Evolutionary conservation across 164 flowering plant species (phyloP), one percentile per base, ranked within the genome.

Genomic region (Platanus orientalis): DNA sequence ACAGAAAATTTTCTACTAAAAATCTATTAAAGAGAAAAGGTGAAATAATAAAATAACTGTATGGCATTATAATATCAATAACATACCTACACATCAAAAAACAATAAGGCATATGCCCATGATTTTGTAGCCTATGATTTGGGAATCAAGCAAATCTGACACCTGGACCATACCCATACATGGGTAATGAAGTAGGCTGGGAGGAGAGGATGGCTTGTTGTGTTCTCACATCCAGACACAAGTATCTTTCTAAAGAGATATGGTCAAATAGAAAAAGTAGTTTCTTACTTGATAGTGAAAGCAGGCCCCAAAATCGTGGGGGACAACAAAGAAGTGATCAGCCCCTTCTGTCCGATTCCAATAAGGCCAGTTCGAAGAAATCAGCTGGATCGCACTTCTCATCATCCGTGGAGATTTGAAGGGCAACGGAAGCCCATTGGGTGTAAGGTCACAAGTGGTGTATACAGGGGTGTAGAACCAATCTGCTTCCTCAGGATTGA

Each of bases 401-500:
- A 93, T 90, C 97, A 90, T 90, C 40, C 98, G 72, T 0, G 98
- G 98, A 1, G 98, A 93, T 69, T 93, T 93, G 69, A 90, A 90
- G 14, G 98, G 98, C 72, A 93, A 71, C 6, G 98, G 98, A 19
- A 93, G 78, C 58, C 97, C 98, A 78, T 87, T 89, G 23, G 94
- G 97, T 2, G 97, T 90, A 50, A 93, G 76, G 64, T 93, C 96
- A 60, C 98, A 93, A 29, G 98, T 93, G 23, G 92, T 77, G 74
- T 93, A 93, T 17, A 93, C 96, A 70, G 97, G 98, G 16, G 94
- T 87, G 64, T 89, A 93, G 62, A 93, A 89, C 97, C 98, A 93
- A 77, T 90, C 96, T 32, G 98, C 98, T 79, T 90, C 97, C 60
- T 87, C 91, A 21, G 97, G 96, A 70, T 93, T 93, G 11, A 90